phyloP scores from a whole-genome alignment of 805 yeast species.

The Dipodascus geniculatus region DNA sequence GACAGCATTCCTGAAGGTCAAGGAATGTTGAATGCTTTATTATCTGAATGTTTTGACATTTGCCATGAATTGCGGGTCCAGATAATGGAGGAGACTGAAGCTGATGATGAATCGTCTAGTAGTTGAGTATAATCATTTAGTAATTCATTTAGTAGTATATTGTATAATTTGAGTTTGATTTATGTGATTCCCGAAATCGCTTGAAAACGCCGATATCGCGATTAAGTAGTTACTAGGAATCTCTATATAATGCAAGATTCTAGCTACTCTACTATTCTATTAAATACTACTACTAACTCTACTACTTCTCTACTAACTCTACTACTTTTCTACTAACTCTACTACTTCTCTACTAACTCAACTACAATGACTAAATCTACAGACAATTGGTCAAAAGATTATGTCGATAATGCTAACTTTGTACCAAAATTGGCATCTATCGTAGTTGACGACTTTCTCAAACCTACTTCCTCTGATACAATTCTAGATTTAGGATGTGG shows the following conservation, averaged over 20 bases:
- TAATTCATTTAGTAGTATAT: too few species aligned
- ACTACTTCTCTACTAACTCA: too few species aligned
- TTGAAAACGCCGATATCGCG: too few species aligned
- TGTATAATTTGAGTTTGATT: too few species aligned
- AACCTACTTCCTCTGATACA: conserved; percentile 1
- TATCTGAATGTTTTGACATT: conserved; percentile 92
- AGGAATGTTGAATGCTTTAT: conserved; percentile 80
- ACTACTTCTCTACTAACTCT: too few species aligned
- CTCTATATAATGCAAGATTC: too few species aligned
- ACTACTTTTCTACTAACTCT: too few species aligned
- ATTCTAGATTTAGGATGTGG: conserved; percentile 1
- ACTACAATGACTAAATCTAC: neutral
- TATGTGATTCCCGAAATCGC: too few species aligned
- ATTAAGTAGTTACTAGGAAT: too few species aligned
- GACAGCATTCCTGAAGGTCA: conserved; percentile 96
- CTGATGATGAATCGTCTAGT: too few species aligned
- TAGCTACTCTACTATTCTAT: too few species aligned
- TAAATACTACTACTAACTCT: too few species aligned
- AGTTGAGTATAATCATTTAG: neutral
- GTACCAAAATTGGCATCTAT: neutral
- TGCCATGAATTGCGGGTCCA: conserved; percentile 83
- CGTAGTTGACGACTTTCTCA: neutral
- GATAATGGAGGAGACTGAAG: conserved; percentile 44
- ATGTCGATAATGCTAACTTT: conserved; percentile 1
- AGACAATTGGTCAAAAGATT: conserved; percentile 3